Evolutionary conservation across 176 grass and related monocot species (phyloP).

Genomic region (Phyllostachys edulis): DNA sequence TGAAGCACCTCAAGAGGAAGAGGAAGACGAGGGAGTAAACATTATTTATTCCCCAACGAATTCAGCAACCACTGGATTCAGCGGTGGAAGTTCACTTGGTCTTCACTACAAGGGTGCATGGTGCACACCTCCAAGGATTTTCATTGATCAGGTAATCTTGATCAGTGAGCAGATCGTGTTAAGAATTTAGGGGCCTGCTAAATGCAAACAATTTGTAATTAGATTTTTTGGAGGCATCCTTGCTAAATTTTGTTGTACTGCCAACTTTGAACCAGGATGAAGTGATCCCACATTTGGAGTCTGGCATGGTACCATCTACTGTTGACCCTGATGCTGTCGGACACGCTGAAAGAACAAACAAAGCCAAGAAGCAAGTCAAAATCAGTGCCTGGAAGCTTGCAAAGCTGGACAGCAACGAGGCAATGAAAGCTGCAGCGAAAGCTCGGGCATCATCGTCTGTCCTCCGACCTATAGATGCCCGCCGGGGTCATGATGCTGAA

Average conservation of each 20-base stretch:
- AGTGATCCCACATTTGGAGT: constrained; percentile 74
- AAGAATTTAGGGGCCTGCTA: not conserved
- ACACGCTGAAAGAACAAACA: constrained; percentile 54
- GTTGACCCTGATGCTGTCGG: constrained; percentile 56
- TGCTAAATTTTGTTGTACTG: constrained; percentile 14
- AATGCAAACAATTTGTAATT: constrained; percentile 1
- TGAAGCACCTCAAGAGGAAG: constrained; percentile 61
- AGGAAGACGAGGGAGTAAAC: constrained; percentile 58
- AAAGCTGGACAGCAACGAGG: constrained; percentile 69
- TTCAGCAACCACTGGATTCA: constrained; percentile 81
- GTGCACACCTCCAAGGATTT: constrained; percentile 95
- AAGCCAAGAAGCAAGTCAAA: constrained; percentile 76
- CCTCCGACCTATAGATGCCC: constrained; percentile 59
- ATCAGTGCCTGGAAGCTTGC: constrained; percentile 96
- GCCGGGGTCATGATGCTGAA: constrained; percentile 30
- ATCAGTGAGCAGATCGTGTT: not conserved
- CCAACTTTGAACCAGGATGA: constrained; percentile 62
- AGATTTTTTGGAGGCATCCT: not conserved
- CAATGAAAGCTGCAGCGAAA: constrained; percentile 66
- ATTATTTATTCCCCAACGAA: constrained; percentile 82
- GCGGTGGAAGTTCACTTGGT: constrained; percentile 61
- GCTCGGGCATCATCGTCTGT: constrained; percentile 79
- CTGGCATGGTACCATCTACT: constrained; percentile 68
- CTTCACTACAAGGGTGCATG: constrained; percentile 81
- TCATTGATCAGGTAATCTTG: constrained; percentile 57